These are phyloP conservation scores for Fomitopsis serialis DNA, from an alignment of 768 basidiomycete species.

Conservation along the genomic window DNA sequence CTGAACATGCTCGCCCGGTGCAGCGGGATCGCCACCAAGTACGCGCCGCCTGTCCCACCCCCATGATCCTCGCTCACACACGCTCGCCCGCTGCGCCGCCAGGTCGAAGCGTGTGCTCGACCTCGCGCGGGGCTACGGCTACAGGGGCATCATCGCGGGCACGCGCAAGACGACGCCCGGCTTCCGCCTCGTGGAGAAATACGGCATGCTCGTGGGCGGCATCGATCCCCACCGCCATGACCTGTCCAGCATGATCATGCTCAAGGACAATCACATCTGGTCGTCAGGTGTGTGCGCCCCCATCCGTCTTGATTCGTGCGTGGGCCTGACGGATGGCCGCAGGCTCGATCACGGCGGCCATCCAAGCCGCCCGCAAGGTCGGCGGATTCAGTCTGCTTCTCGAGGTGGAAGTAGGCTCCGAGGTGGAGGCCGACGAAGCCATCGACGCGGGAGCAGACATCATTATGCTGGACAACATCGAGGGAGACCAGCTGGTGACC, in stretches of 20 bases:
- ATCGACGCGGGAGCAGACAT: conserved; percentile 94
- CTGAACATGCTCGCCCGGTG: conserved; percentile 92
- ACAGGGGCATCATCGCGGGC: conserved; percentile 85
- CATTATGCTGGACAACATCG: conserved; percentile 93
- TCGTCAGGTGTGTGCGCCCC: conserved; percentile 63
- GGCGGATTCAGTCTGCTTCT: conserved; percentile 90
- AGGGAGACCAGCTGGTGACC: conserved; percentile 62
- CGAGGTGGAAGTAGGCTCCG: conserved; percentile 88
- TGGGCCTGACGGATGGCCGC: not conserved
- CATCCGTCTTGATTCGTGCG: not conserved
- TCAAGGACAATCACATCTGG: conserved; percentile 99
- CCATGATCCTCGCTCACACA: too few species aligned
- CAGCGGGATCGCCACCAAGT: conserved; percentile 96
- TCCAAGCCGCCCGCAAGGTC: conserved; percentile 78
- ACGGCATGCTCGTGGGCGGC: conserved; percentile 97
- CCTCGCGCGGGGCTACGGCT: conserved; percentile 72
- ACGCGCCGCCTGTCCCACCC: conserved; percentile 19
- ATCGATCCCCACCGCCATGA: conserved; percentile 95
- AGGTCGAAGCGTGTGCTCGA: conserved; percentile 84
- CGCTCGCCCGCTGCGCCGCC: not conserved
- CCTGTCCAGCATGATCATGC: conserved; percentile 99
- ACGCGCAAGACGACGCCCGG: conserved; percentile 98
- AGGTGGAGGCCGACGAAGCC: conserved; percentile 94
- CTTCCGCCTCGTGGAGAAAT: conserved; percentile 96
- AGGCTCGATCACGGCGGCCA: conserved; percentile 90